Percentiles rank a stretch among this genome's conserved stretches.
Evolutionary conservation across 1,139 yeast genomes (phyloP).

Genomic region (Taiozyma sp.): DNA sequence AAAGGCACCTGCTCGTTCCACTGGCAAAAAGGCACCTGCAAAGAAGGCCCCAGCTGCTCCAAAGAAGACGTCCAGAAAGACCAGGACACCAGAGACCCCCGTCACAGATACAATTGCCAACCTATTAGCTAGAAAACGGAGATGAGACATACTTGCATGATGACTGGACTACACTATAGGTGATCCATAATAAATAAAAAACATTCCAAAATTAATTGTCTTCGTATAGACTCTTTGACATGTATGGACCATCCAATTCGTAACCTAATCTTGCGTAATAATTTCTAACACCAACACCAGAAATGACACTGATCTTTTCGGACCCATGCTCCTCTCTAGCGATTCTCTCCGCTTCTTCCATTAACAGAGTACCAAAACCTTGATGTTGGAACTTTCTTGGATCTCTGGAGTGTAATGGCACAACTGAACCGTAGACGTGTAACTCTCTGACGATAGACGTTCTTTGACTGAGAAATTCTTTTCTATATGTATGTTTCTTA

Average conservation of each 20-base stretch:
- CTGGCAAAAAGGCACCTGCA: constrained; percentile 4
- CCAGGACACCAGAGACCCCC: constrained; percentile 18
- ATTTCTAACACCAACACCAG: constrained; percentile 97
- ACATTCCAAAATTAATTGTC: neutral
- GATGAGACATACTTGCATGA: neutral
- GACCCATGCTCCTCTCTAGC: constrained; percentile 96
- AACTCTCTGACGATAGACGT: constrained; percentile 93
- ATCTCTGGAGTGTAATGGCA: constrained; percentile 95
- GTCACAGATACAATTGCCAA: constrained; percentile 25
- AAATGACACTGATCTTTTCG: constrained; percentile 83
- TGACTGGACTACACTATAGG: neutral
- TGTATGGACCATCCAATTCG: constrained; percentile 89
- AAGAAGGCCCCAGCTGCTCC: constrained; percentile 1
- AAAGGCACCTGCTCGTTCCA: constrained; percentile 1
- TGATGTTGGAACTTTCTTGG: constrained; percentile 98
- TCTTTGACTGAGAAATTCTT: constrained; percentile 79
- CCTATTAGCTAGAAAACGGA: constrained; percentile 20
- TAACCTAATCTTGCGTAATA: constrained; percentile 92
- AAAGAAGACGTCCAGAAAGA: neutral
- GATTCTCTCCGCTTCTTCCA: constrained; percentile 98
- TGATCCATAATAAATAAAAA: neutral
- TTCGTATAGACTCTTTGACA: constrained; percentile 57
- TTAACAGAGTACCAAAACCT: constrained; percentile 93
- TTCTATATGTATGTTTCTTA: constrained; percentile 84
- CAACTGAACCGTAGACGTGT: constrained; percentile 97